Evolutionary conservation across 306 rosid species (phyloP), one percentile per base, ranked within the genome.

Genomic region (Corylus heterophylla): DNA sequence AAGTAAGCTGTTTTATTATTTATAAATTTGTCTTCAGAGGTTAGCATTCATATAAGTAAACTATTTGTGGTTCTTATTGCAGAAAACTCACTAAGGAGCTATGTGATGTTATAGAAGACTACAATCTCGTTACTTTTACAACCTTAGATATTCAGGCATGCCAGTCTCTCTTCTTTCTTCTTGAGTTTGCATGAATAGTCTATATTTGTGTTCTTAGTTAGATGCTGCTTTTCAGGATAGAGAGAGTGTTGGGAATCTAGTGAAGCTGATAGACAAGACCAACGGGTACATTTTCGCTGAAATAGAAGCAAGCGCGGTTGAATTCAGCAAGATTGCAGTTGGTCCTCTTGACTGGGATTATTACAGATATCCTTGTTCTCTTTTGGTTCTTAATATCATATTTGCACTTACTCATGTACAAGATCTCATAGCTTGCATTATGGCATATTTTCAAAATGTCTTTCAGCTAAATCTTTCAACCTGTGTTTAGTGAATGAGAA

Each of bases 41-140:
- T 8, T 9, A 76, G 63, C 49, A 44, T 55, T 69, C 6, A 37
- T 54, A 47, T 62, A 29, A 27, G 9, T 69, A 49, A 73, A 27
- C 13, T 71, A 62, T 35, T 79, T 29, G 18, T 78, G 59, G 48
- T 78, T 58, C 29, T 44, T 61, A 67, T 84, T 91, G 88, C 94
- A 95, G 98, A 89, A 95, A 95, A 86, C 97, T 95, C 73, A 95
- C 98, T 4, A 90, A 95, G 87, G 97, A 89, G 88, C 89, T 95
- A 64, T 95, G 98, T 84, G 98, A 88, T 51, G 96, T 95, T 49
- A 37, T 95, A 76, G 98, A 95, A 69, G 78, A 88, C 82, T 92
- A 37, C 73, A 42, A 94, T 82, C 83, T 88, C 64, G 98, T 95
- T 82, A 88, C 78, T 74, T 95, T 95, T 84, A 68, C 98, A 52